Evolutionary conservation across 441 rosid species (phyloP).

Genomic region (Gossypium davidsonii): DNA sequence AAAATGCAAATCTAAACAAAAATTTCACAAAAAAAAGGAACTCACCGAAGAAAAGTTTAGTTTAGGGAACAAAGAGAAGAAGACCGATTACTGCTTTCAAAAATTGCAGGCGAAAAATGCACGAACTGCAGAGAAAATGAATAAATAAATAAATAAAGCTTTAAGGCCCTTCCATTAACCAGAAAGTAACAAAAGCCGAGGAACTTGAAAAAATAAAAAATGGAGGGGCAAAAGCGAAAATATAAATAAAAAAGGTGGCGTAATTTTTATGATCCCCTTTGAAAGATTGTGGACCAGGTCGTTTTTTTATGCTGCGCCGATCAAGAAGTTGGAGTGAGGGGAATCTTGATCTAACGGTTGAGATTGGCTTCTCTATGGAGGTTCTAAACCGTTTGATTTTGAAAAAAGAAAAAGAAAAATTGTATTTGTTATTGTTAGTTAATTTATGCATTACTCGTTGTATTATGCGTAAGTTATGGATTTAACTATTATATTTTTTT

Average conservation of each 20-base stretch:
- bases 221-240: conserved; percentile 33
- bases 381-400: conserved; percentile 31
- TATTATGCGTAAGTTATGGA: too few species aligned
- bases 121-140: conserved; percentile 20
- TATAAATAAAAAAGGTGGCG: conserved; percentile 24
- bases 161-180: conserved; percentile 55
- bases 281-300: conserved; percentile 10
- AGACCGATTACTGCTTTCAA: conserved; percentile 12
- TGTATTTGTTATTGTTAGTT: too few species aligned
- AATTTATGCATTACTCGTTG: too few species aligned
- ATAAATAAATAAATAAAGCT: not conserved
- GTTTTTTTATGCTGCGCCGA: not conserved
- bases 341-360: conserved; percentile 35
- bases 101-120: conserved; percentile 20
- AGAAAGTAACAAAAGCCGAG: conserved; percentile 36
- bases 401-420: not conserved
- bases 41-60: conserved; percentile 20
- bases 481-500: too few species aligned
- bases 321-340: not conserved
- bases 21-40: not conserved
- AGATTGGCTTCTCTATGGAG: not conserved
- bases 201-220: conserved; percentile 20
- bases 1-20: not conserved
- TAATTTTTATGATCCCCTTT: not conserved
- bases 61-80: conserved; percentile 1